Evolutionary conservation across 441 rosid species (phyloP), one percentile per base, ranked within the genome.

Genomic region (Erodium trifolium): DNA sequence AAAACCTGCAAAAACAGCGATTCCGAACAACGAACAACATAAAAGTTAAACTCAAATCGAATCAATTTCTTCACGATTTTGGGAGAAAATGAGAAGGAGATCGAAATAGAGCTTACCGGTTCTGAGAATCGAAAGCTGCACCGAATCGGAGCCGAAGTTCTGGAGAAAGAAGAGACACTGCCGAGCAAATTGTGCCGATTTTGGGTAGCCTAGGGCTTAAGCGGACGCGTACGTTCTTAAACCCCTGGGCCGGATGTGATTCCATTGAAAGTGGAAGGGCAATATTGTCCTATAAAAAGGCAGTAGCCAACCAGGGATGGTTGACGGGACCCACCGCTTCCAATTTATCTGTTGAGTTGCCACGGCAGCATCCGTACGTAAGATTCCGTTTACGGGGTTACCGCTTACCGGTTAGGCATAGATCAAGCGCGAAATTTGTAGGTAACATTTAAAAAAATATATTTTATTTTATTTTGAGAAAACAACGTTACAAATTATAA

Each of bases 211-310:
- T 14, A 55, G 62, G 23, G 62, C 53, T 47, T 47, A 16, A 55
- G 62, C 18, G 18, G n/a, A 55, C 16, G 19, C 62, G n/a, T 55
- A 17, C 3, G 16, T 17, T 47, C 53, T 57, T 17, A 18, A 57
- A 18, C 63, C 23, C 17, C 31, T 57, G 63, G 29, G 63, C 63
- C 29, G 63, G 12, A 57, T 18, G 63, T 57, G 63, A 18, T 57
- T 57, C 13, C 13, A 8, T 57, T 57, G 4, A 17, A 18, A 57
- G 6, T 18, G 16, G 3, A 57, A 23, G 63, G 63, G 23, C 8
- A 18, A 8, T 57, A 14, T 57, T 57, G 63, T 57, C 63, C 63
- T 9, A 18, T 31, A 31, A 57, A 57, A 57, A 16, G 4, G 9
- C 1, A 57, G 19, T 17, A 17, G 63, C 63, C 29, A 55, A 45